These are phyloP conservation scores for Eucalyptus curtisii DNA, from an alignment of 345 rosid genomes.

Conservation along the genomic window DNA sequence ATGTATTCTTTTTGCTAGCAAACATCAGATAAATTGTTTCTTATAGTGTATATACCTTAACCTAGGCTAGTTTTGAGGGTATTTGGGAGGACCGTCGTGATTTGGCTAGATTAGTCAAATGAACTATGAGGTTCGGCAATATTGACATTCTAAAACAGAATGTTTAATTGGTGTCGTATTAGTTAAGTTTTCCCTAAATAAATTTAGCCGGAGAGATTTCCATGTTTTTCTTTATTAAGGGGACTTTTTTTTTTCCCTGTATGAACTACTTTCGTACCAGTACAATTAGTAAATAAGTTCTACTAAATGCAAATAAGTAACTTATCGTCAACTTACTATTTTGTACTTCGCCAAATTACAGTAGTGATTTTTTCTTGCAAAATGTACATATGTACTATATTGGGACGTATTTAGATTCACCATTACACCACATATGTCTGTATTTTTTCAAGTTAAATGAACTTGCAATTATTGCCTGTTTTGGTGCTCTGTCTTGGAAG, in stretches of 20 bases:
- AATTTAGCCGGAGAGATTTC: neutral
- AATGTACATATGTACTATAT: neutral
- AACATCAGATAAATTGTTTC: neutral
- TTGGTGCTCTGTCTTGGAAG: neutral
- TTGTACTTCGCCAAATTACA: neutral
- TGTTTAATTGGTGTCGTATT: neutral
- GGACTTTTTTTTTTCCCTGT: neutral
- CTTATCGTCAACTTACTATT: neutral
- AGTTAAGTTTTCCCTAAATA: neutral
- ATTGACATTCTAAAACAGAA: neutral
- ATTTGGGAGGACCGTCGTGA: neutral
- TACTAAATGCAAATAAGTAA: neutral
- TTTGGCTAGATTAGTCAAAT: neutral
- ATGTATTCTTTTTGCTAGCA: neutral
- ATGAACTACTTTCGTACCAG: neutral
- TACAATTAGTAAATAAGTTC: neutral
- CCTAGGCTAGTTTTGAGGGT: neutral
- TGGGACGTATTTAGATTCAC: neutral
- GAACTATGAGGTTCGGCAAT: neutral
- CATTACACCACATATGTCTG: neutral
- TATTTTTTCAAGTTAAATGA: neutral
- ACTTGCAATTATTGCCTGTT: neutral
- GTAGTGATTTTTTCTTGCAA: too few relatives aligned
- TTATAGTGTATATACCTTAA: neutral
- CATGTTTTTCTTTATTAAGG: neutral